A percentile compares a stretch with the other conserved stretches of the same genome.
phyloP scores from a whole-genome alignment of 257 asterid species.

The Haberlea rhodopensis region DNA sequence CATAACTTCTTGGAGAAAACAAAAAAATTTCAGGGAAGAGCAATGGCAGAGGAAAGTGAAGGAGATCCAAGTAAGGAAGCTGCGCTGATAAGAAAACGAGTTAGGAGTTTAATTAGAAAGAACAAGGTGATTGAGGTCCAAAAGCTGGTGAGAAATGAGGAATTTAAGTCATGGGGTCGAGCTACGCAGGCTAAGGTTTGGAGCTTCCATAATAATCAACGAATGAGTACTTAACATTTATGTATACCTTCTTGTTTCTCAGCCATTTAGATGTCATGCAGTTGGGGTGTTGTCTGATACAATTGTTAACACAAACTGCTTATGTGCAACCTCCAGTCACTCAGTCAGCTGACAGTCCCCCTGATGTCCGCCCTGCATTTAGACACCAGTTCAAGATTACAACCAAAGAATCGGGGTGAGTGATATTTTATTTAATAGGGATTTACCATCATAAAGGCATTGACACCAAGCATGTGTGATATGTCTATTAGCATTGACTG shows the following conservation, averaged over 20 bases:
- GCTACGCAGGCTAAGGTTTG: constrained; percentile 87
- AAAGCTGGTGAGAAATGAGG: constrained; percentile 76
- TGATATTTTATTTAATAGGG: not conserved
- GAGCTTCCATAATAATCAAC: constrained; percentile 13
- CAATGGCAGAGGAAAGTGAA: constrained; percentile 38
- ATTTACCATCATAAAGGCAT: constrained; percentile 8
- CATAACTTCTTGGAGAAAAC: constrained; percentile 80
- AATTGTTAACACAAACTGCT: constrained; percentile 78
- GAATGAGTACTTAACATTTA: constrained; percentile 7
- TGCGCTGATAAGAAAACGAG: constrained; percentile 58
- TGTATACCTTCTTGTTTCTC: constrained; percentile 16
- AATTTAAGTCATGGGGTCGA: constrained; percentile 70
- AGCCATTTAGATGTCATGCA: constrained; percentile 42
- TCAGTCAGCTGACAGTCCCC: constrained; percentile 81
- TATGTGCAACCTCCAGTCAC: constrained; percentile 73
- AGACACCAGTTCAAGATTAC: constrained; percentile 74
- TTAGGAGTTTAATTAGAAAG: constrained; percentile 62
- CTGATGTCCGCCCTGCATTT: constrained; percentile 94
- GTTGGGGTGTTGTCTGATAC: constrained; percentile 93
- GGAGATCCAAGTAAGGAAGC: constrained; percentile 52
- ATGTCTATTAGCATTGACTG: constrained; percentile 10
- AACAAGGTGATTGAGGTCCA: constrained; percentile 65
- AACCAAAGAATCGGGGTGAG: constrained; percentile 66
- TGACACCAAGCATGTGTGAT: constrained; percentile 5
- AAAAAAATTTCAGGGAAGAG: constrained; percentile 39